These are phyloP conservation scores for Claviceps sp. DNA, from an alignment of 2,329 filamentous ascomycete species.

Conservation along the genomic window DNA sequence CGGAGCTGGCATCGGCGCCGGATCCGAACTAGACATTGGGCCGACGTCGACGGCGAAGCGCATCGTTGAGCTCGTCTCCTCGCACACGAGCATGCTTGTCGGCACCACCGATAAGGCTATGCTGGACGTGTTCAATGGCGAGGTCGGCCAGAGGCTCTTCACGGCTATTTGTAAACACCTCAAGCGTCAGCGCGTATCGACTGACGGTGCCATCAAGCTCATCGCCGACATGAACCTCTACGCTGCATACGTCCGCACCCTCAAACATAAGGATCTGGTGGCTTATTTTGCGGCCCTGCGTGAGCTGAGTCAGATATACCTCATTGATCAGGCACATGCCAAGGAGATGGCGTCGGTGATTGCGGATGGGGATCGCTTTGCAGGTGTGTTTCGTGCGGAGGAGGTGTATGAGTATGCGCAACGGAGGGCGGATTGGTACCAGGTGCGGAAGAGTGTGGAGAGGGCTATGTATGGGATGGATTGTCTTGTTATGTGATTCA, in stretches of 20 bases:
- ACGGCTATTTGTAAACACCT: conserved; percentile 90
- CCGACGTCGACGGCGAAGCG: conserved; percentile 67
- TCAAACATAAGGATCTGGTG: conserved; percentile 71
- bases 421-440: conserved; percentile 86
- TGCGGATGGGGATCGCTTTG: conserved; percentile 78
- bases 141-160: conserved; percentile 88
- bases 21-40: conserved; percentile 36
- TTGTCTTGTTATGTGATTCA: conserved; percentile 61
- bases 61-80: conserved; percentile 73
- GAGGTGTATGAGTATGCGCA: conserved; percentile 98
- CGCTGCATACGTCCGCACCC: conserved; percentile 66
- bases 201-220: conserved; percentile 77
- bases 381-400: conserved; percentile 85
- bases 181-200: conserved; percentile 86
- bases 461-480: conserved; percentile 95
- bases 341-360: conserved; percentile 94
- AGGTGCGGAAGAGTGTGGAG: conserved; percentile 78
- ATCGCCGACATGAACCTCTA: conserved; percentile 97
- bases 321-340: conserved; percentile 72
- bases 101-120: conserved; percentile 96
- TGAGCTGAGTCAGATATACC: conserved; percentile 88
- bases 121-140: conserved; percentile 96
- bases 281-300: conserved; percentile 85
- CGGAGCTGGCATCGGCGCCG: conserved; percentile 18
- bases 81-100: conserved; percentile 83